A percentile compares a stretch with the other conserved stretches of the same genome.
phyloP scores from a whole-genome alignment of 2,329 filamentous ascomycete genomes.

The Penicillium concentricum region DNA sequence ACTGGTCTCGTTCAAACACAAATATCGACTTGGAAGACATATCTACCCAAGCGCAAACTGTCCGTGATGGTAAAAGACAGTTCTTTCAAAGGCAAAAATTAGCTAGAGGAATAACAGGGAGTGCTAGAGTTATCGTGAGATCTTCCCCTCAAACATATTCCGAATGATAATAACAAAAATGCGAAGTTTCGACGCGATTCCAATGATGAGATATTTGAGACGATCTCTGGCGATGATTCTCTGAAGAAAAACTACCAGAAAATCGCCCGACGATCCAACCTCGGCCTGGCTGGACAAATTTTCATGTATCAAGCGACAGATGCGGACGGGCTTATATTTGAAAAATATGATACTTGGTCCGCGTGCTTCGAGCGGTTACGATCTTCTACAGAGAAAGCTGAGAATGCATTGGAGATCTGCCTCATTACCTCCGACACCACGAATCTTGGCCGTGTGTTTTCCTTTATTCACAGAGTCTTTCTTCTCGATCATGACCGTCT shows the following conservation, averaged over 20 bases:
- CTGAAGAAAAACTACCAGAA: not conserved
- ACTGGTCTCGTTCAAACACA: not conserved
- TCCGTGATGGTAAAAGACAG: not conserved
- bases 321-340: not conserved
- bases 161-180: not conserved
- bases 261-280: not conserved
- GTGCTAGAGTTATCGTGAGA: not conserved
- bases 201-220: not conserved
- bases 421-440: not conserved
- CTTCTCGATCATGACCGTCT: not conserved
- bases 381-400: not conserved
- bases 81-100: not conserved
- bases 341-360: not conserved
- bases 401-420: not conserved
- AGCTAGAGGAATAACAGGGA: not conserved
- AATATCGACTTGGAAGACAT: not conserved
- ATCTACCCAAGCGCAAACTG: not conserved
- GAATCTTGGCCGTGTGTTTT: not conserved
- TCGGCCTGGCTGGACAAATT: not conserved
- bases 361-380: not conserved
- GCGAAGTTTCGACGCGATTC: not conserved
- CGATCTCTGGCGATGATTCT: not conserved
- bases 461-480: not conserved
- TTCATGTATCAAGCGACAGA: not conserved
- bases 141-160: not conserved